These are phyloP conservation scores for Apiotrichum porosum DNA, from an alignment of 1,284 basidiomycete genomes.

Conservation along the genomic window DNA sequence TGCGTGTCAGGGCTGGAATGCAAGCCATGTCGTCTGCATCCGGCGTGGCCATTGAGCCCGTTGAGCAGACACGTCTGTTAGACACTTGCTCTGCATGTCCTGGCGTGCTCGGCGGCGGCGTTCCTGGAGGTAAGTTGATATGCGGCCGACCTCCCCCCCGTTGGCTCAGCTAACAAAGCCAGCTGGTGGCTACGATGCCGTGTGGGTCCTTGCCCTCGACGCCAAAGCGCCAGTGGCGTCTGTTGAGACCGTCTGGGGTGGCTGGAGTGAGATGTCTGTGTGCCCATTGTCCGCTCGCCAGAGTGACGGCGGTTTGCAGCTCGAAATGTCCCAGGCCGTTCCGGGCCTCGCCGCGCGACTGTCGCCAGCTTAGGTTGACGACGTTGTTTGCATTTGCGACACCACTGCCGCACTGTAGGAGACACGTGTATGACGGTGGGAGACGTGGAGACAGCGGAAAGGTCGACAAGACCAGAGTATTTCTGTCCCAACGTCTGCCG, in stretches of 20 bases:
- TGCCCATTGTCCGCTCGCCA: conserved; percentile 74
- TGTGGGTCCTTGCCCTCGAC: conserved; percentile 83
- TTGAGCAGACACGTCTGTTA: conserved; percentile 80
- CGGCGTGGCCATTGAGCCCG: conserved; percentile 85
- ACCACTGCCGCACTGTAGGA: too few relatives aligned
- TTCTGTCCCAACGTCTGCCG: too few relatives aligned
- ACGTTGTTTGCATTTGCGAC: too few relatives aligned
- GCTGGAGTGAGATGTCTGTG: conserved; percentile 67
- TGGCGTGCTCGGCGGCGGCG: conserved; percentile 89
- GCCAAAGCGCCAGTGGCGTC: conserved; percentile 39
- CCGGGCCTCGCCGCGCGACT: background rate
- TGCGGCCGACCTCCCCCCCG: too few relatives aligned
- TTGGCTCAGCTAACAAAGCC: conserved; percentile 10
- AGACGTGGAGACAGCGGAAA: too few relatives aligned
- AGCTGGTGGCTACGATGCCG: conserved; percentile 96
- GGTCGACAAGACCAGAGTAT: too few relatives aligned
- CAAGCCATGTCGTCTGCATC: conserved; percentile 76
- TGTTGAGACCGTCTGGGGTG: conserved; percentile 69
- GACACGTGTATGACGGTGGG: too few relatives aligned
- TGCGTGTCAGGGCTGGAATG: conserved; percentile 78
- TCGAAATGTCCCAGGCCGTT: conserved; percentile 51
- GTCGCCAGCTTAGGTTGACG: too few relatives aligned
- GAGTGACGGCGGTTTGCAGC: conserved; percentile 66
- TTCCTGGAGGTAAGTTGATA: conserved; percentile 80
- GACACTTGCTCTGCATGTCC: conserved; percentile 69